Evolutionary conservation across 1,284 basidiomycete species (phyloP).

Genomic region (Austroboletus novae-zelandiae): DNA sequence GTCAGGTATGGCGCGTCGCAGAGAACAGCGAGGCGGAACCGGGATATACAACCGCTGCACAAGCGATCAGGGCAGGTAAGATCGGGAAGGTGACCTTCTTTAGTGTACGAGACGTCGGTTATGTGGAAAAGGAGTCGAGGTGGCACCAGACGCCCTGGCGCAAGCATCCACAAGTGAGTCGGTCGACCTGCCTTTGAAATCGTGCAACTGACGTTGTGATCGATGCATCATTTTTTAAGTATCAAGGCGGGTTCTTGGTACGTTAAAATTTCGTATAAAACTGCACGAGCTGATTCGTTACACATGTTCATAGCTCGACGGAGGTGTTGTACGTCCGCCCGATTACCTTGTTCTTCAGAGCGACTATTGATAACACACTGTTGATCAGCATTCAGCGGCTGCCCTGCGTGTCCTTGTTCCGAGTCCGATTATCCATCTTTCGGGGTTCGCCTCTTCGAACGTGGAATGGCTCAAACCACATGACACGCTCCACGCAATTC

Average conservation of each 20-base stretch:
- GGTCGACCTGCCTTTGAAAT: background rate
- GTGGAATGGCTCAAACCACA: constrained; percentile 68
- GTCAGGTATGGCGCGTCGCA: constrained; percentile 80
- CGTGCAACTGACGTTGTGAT: background rate
- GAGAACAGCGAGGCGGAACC: constrained; percentile 82
- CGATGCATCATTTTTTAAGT: constrained; percentile 39
- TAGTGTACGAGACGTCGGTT: constrained; percentile 52
- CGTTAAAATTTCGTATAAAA: constrained; percentile 21
- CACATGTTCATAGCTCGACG: constrained; percentile 48
- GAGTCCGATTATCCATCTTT: constrained; percentile 49
- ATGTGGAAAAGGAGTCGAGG: constrained; percentile 60
- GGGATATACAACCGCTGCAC: constrained; percentile 49
- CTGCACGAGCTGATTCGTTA: background rate
- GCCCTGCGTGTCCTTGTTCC: constrained; percentile 62
- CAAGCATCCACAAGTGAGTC: constrained; percentile 72
- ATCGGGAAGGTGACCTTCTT: constrained; percentile 67
- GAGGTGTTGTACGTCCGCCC: constrained; percentile 58
- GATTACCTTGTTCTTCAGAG: background rate
- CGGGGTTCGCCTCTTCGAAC: constrained; percentile 66
- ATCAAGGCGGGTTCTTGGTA: constrained; percentile 80
- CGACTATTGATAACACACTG: background rate
- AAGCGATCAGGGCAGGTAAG: constrained; percentile 52
- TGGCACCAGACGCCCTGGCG: constrained; percentile 84
- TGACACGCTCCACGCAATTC: constrained; percentile 66
- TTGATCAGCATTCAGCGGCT: constrained; percentile 57